A percentile compares a stretch with the other conserved stretches of the same genome.
These are phyloP conservation scores for Aspergillus egyptiacus DNA, from an alignment of 495 filamentous ascomycete genomes.

Conservation along the genomic window DNA sequence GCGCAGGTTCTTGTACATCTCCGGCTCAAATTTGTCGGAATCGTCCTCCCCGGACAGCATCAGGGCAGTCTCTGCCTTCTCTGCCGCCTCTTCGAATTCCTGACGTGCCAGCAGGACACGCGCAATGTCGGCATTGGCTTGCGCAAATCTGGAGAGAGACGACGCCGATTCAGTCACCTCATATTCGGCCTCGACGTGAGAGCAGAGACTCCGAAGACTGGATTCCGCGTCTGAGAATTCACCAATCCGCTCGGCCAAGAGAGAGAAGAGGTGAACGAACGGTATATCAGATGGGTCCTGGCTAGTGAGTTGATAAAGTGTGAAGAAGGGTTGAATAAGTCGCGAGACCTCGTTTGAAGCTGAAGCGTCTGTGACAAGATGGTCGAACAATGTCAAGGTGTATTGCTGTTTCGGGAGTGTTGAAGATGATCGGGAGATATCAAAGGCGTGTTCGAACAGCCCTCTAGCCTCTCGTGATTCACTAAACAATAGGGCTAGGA, in stretches of 20 bases:
- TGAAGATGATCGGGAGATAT: conserved; percentile 74
- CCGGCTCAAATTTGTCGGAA: conserved; percentile 49
- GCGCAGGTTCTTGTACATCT: conserved; percentile 56
- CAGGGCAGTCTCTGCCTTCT: conserved; percentile 66
- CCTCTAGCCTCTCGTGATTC: conserved; percentile 68
- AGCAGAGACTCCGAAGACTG: conserved; percentile 60
- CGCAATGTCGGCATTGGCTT: conserved; percentile 83
- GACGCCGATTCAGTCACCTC: conserved; percentile 71
- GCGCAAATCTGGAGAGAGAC: conserved; percentile 67
- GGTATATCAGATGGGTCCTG: conserved; percentile 62
- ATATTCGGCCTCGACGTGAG: conserved; percentile 68
- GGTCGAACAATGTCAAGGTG: conserved; percentile 70
- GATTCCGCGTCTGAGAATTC: conserved; percentile 59
- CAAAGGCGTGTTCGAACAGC: conserved; percentile 92
- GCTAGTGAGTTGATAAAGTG: conserved; percentile 69
- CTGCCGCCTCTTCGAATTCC: conserved; percentile 58
- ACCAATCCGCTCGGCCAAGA: conserved; percentile 74
- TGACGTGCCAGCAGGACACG: conserved; percentile 65
- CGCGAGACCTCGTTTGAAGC: conserved; percentile 55
- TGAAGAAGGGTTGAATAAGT: conserved; percentile 75
- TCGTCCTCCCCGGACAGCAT: conserved; percentile 58
- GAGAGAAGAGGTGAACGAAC: conserved; percentile 68
- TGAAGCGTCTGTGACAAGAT: conserved; percentile 51
- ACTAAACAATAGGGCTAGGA: conserved; percentile 70
- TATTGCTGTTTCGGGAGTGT: conserved; percentile 69